Conservation (phyloP, 257 asterid genomes). For the Solanum bulbocastanum region DNA sequence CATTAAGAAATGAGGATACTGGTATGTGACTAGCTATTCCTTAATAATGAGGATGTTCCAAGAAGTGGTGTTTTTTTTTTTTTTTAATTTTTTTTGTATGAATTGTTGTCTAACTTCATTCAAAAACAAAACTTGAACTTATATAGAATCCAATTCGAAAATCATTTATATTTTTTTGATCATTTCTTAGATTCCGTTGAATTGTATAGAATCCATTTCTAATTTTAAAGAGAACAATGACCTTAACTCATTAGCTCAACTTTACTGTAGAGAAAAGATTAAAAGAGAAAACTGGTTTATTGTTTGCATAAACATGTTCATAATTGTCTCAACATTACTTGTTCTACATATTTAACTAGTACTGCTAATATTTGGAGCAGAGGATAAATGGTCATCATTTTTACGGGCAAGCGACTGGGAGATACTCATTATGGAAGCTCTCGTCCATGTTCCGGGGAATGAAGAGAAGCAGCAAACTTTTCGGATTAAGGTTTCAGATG, state of each 20-base stretch:
- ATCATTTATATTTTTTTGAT: background rate
- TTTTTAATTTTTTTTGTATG: background rate
- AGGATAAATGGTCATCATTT: slow-evolving; percentile 44
- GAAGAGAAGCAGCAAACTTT: slow-evolving; percentile 63
- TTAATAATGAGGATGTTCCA: background rate
- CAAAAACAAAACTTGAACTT: background rate
- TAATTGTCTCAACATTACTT: background rate
- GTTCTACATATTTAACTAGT: background rate
- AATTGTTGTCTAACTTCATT: background rate
- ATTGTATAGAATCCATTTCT: background rate
- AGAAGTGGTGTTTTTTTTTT: background rate
- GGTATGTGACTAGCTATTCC: background rate
- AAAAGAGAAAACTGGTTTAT: background rate
- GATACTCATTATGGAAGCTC: slow-evolving; percentile 85
- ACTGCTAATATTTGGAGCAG: slow-evolving; percentile 24
- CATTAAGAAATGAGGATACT: background rate
- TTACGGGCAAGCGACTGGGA: slow-evolving; percentile 74
- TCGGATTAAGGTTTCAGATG: slow-evolving; percentile 53
- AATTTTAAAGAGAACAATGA: background rate
- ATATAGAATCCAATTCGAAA: background rate
- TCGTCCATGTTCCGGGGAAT: slow-evolving; percentile 64
- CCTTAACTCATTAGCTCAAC: background rate
- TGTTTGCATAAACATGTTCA: background rate
- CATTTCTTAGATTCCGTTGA: background rate
- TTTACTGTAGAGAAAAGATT: background rate